Base-by-base conservation (phyloP, 192 early-diverging fungal genomes). In the Glomus cerebriforme region DNA sequence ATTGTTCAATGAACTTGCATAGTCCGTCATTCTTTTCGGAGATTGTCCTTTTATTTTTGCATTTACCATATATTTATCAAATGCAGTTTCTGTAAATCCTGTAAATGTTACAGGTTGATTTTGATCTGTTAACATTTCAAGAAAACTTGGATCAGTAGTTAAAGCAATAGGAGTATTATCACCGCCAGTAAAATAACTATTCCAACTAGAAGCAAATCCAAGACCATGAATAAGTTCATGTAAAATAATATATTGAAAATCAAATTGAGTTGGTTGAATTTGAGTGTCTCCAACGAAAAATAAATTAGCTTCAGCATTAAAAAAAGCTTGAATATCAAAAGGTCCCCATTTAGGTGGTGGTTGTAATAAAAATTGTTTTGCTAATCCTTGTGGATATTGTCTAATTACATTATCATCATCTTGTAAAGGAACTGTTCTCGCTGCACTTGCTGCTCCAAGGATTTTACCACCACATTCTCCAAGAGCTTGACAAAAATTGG, bases 221-320 rank as follows among this genome's bases (percentile, higher is more conserved):
- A 86, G 79, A 3, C 85, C 85, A 75, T 86, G 85, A 9, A 84
- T 67, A 22, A 82, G 43, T 35, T 86, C 85, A 24, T 86, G 85
- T 12, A 83, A 8, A 15, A 82, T 72, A 2, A 79, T 80, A 47
- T 66, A 71, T n/a, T 79, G 37, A 35, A 86, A 79, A 54, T 84
- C 85, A 2, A 59, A 69, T 72, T 86, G 81, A 78, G 77, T 72
- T n/a, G 9, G 12, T 19, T 0, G 45, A 32, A 81, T 82, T 2
- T 49, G 12, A 35, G 5, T 34, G 17, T 54, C 72, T 17, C 80
- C 73, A 3, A 75, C 59, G 68, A 86, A 84, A 22, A 75, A 81
- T 45, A 81, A 86, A 22, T 81, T 37, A 2, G 60, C 65, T 29
- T 84, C 79, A 22, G 58, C 69, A 27, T 84, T 84, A 59, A 86